Percentiles rank a stretch among this genome's conserved stretches.
phyloP scores from a whole-genome alignment of 2,329 filamentous ascomycete species.

The Fusarium caatingaense region DNA sequence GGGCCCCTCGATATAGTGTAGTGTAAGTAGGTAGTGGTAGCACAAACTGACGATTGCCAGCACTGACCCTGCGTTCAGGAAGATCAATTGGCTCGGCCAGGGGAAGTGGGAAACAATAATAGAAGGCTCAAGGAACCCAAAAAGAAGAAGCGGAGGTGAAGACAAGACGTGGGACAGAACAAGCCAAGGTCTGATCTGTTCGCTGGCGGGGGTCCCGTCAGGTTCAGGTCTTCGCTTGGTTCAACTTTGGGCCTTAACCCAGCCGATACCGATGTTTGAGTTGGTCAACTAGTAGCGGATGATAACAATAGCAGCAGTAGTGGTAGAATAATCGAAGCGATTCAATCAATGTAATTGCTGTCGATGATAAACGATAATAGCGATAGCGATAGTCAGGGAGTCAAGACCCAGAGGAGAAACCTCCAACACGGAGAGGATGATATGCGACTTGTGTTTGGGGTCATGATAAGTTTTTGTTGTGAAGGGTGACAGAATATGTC shows the following conservation, averaged over 20 bases:
- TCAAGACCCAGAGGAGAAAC: constrained; percentile 54
- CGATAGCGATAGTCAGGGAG: constrained; percentile 51
- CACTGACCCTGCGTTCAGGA: constrained; percentile 23
- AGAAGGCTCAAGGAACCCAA: constrained; percentile 32
- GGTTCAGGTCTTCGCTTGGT: constrained; percentile 27
- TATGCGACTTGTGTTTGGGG: constrained; percentile 51
- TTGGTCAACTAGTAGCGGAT: constrained; percentile 9
- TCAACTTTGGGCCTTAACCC: constrained; percentile 29
- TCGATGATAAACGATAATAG: constrained; percentile 2
- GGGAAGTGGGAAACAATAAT: constrained; percentile 21
- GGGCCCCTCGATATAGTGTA: not conserved
- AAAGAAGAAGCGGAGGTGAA: constrained; percentile 33
- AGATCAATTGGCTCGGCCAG: constrained; percentile 9
- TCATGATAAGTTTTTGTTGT: constrained; percentile 53
- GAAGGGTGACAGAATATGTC: constrained; percentile 23
- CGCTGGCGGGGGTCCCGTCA: constrained; percentile 14
- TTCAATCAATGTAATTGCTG: not conserved
- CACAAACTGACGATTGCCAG: constrained; percentile 10
- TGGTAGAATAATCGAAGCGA: not conserved
- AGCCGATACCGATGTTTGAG: constrained; percentile 24
- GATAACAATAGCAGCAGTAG: constrained; percentile 11
- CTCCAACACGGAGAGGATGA: constrained; percentile 56
- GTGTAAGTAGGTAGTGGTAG: not conserved
- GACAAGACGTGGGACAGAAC: constrained; percentile 10
- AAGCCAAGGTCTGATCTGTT: constrained; percentile 16